Evolutionary conservation across 2,329 filamentous ascomycete genomes (phyloP).

Genomic region (Fusarium napiforme): DNA sequence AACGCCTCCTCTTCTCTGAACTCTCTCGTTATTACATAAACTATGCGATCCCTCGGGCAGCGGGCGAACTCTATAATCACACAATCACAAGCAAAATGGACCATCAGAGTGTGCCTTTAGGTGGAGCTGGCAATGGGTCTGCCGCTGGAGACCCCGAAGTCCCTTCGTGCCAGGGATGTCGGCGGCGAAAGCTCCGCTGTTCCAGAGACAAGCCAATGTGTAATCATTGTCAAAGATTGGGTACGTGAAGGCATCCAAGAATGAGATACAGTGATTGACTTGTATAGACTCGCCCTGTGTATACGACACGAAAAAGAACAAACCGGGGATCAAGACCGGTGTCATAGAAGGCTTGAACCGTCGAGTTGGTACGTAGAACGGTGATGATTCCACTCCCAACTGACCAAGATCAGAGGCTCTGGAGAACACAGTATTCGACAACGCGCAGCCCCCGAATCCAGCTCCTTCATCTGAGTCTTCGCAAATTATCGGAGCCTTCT

Average conservation of each 20-base stretch:
- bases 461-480: slow-evolving; percentile 2
- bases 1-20: neutral
- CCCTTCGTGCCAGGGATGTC: slow-evolving; percentile 38
- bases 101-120: neutral
- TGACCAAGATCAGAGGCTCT: slow-evolving; percentile 21
- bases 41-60: slow-evolving; percentile 27
- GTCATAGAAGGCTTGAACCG: slow-evolving; percentile 27
- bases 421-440: slow-evolving; percentile 27
- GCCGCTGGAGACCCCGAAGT: slow-evolving; percentile 10
- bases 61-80: slow-evolving; percentile 9
- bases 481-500: slow-evolving; percentile 29
- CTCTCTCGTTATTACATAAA: neutral
- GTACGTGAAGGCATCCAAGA: neutral
- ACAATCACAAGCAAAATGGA: slow-evolving; percentile 2
- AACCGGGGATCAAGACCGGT: slow-evolving; percentile 30
- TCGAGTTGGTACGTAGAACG: slow-evolving; percentile 20
- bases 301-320: slow-evolving; percentile 31
- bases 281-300: slow-evolving; percentile 20
- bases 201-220: slow-evolving; percentile 36
- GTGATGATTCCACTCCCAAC: neutral
- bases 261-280: neutral
- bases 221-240: slow-evolving; percentile 34
- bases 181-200: slow-evolving; percentile 36
- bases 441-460: neutral
- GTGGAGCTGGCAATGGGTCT: neutral